These are phyloP conservation scores for Bolboschoenoplectus hybrid DNA, from an alignment of 202 grass and related monocot genomes.

Conservation along the genomic window DNA sequence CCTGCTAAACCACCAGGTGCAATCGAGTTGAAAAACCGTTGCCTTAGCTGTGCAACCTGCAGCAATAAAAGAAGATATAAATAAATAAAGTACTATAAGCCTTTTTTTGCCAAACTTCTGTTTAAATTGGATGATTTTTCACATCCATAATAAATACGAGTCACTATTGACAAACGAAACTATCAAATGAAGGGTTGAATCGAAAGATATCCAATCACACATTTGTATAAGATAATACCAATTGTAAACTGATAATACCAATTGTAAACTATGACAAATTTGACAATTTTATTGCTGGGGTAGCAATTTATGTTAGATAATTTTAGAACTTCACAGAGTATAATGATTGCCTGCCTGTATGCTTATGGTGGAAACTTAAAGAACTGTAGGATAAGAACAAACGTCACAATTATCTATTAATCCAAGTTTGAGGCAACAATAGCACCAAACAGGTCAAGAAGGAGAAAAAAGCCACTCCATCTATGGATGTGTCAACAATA, in stretches of 20 bases:
- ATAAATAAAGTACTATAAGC: background rate
- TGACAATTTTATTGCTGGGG: background rate
- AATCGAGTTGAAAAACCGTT: slow-evolving; percentile 81
- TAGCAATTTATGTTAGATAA: background rate
- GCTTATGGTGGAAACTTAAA: background rate
- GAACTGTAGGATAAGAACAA: background rate
- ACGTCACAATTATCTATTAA: background rate
- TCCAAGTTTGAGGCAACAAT: background rate
- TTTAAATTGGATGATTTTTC: slow-evolving; percentile 1
- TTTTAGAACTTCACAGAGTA: background rate
- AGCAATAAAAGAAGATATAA: slow-evolving; percentile 41
- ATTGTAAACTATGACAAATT: slow-evolving; percentile 6
- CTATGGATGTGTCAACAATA: background rate
- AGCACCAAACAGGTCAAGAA: background rate
- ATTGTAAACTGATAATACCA: background rate
- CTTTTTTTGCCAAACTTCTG: background rate
- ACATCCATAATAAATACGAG: background rate
- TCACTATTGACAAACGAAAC: background rate
- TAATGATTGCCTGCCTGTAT: background rate
- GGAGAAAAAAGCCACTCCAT: background rate
- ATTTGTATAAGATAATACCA: background rate
- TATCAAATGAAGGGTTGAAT: background rate
- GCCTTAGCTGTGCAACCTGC: slow-evolving; percentile 72
- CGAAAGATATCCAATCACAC: background rate
- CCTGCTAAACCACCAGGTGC: slow-evolving; percentile 74